Evolutionary conservation across 352 stramenopile genomes (phyloP), one percentile per base, ranked within the genome.

Genomic region (Globisporangium sylvaticum): DNA sequence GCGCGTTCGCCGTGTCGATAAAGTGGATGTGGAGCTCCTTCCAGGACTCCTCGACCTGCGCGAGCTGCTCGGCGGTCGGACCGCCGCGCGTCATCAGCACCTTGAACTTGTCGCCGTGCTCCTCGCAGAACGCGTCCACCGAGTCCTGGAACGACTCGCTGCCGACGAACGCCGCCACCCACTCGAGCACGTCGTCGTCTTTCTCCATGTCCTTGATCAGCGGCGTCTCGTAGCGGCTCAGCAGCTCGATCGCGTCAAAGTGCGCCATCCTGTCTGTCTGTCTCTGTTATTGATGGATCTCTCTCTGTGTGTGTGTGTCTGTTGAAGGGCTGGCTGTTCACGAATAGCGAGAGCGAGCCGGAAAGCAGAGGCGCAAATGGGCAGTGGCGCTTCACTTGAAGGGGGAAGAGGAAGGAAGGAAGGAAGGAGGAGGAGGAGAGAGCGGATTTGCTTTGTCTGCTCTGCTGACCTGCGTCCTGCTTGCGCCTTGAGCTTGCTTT

Each of bases 171-270:
- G 85, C 83, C 0, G 85, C 75, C 56, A 93, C 85, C 85, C 85
- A 93, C 67, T 93, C 85, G 44, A 93, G 81, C 48, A 93, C 83
- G 65, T 93, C 85, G 56, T 93, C 85, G 34, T 79, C 79, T 42
- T 75, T 64, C 71, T 93, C 85, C 85, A 93, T 93, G 71, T 93
- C 85, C 68, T 91, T 91, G 50, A 93, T 75, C 60, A 90, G 72
- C 58, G 85, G 85, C 70, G 84, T 90, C 76, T 93, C 83, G 65
- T 91, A 93, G 65, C 85, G 83, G 58, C 79, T 77, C 60, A 93
- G 72, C 64, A 93, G 70, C 62, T 93, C 85, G 50, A 93, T 93
- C 42, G 85, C 85, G 65, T 93, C 85, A 68, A 93, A 93, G 54
- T 74, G 75, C 50, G 78, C 58, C 68, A 75, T 76, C 32, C 27